A percentile compares a stretch with the other conserved stretches of the same genome.
Conservation (phyloP, 2,329 filamentous ascomycete species). For the Trichoderma sp. region DNA sequence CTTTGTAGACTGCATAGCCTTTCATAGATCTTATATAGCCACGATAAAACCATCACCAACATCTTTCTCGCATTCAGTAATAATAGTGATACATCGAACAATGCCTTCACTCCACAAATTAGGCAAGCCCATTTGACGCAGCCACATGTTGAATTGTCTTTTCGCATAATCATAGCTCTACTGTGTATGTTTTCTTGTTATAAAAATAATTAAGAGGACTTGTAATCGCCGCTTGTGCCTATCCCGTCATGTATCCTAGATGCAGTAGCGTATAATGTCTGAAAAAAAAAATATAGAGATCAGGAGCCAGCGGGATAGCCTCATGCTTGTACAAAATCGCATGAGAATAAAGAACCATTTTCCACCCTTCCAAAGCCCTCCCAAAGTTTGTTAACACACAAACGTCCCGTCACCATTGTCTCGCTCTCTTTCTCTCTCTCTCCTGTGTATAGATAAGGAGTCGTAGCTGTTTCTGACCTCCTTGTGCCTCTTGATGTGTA, state of each 20-base stretch:
- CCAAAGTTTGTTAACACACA: neutral
- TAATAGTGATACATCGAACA: neutral
- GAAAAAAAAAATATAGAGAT: neutral
- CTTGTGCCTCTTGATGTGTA: constrained; percentile 15
- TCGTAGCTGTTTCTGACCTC: constrained; percentile 7
- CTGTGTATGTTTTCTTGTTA: neutral
- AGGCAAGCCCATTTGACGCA: neutral
- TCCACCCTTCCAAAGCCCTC: neutral
- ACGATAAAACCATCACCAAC: neutral
- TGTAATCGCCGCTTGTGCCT: neutral
- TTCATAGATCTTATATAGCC: neutral
- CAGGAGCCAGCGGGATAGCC: neutral
- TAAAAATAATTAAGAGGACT: neutral
- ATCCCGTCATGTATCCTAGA: constrained; percentile 20
- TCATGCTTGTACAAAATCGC: constrained; percentile 1
- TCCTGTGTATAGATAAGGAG: constrained; percentile 3
- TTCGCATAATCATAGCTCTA: constrained; percentile 5
- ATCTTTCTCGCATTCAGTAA: neutral
- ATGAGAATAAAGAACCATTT: neutral
- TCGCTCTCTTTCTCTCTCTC: neutral
- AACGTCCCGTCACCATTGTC: neutral
- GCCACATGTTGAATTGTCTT: neutral
- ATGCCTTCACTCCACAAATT: neutral
- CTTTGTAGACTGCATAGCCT: neutral
- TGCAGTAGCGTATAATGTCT: constrained; percentile 10